Evolutionary conservation across 257 asterid genomes (phyloP), one percentile per base, ranked within the genome.

Genomic region (Sherardia arvensis): DNA sequence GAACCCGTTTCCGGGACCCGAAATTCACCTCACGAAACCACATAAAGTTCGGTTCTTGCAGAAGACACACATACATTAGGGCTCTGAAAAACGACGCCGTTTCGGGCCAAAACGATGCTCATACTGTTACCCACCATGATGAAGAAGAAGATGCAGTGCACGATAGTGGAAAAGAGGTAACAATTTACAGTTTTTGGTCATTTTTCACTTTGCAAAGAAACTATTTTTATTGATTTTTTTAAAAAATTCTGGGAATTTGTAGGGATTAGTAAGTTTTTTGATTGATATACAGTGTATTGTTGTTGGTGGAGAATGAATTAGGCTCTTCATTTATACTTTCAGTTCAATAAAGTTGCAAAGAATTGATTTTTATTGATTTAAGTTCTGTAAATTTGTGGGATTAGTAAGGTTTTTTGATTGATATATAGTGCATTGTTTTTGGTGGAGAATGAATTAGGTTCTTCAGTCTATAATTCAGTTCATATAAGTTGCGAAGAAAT

Each of bases 111-210:
- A 56, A 72, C 69, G 23, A 4, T 17, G 67, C 81, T 1, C 64
- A 64, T 30, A 18, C 73, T 59, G 88, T 71, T 33, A 10, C 73
- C 20, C 11, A 7, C 28, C 62, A 60, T n/a, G n/a, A n/a, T n/a
- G 68, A 61, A 27, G 23, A 57, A 6, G 74, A 81, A 43, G 81
- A 77, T 61, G 12, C 61, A 0, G 72, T 8, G 56, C 34, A 36
- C 32, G 29, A 60, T 8, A 84, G 87, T 70, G 97, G 94, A 55
- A 81, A 86, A 68, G 95, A 93, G 97, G 99, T 89, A 73, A 27
- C 23, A 1, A 43, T n/a, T n/a, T n/a, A n/a, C n/a, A n/a, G n/a
- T n/a, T 22, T 59, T 3, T 18, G 0, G 4, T 18, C n/a, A n/a
- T 58, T 12, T n/a, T 58, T 18, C 3, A n/a, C n/a, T n/a, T 66